Evolutionary conservation across 345 rosid species (phyloP).

Genomic region (Eucalyptus marginata): DNA sequence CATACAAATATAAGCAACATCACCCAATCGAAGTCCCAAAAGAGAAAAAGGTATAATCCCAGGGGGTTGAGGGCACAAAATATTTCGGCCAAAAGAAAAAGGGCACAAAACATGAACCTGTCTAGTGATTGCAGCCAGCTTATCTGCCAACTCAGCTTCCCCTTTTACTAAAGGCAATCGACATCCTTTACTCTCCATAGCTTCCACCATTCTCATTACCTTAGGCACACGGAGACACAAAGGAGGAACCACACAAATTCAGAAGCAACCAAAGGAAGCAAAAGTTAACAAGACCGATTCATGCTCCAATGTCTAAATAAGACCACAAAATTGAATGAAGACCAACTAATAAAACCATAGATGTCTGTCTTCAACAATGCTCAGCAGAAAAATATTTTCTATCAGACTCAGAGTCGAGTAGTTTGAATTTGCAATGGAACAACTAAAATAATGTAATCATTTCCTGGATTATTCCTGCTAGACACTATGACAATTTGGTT

Average conservation of each 20-base stretch:
- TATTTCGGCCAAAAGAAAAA: neutral
- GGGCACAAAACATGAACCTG: conserved; percentile 39
- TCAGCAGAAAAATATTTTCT: neutral
- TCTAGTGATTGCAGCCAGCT: conserved; percentile 60
- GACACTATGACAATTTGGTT: neutral
- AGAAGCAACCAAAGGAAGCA: neutral
- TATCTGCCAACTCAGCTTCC: conserved; percentile 85
- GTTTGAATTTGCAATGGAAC: neutral
- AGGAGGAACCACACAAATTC: neutral
- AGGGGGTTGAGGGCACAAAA: neutral
- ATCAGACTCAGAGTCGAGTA: neutral
- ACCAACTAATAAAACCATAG: neutral
- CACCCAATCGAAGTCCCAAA: neutral
- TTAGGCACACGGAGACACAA: neutral
- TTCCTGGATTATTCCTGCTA: neutral
- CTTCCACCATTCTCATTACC: conserved; percentile 91
- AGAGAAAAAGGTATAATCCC: neutral
- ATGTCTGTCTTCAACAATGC: neutral
- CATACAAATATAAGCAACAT: neutral
- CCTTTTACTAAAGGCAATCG: conserved; percentile 77
- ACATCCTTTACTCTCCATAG: conserved; percentile 83
- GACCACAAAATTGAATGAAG: neutral
- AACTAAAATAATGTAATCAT: neutral
- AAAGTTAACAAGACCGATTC: neutral
- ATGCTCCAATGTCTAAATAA: neutral